A percentile compares a stretch with the other conserved stretches of the same genome.
phyloP scores from a whole-genome alignment of 345 rosid species.

The Raphanus raphanistrum region DNA sequence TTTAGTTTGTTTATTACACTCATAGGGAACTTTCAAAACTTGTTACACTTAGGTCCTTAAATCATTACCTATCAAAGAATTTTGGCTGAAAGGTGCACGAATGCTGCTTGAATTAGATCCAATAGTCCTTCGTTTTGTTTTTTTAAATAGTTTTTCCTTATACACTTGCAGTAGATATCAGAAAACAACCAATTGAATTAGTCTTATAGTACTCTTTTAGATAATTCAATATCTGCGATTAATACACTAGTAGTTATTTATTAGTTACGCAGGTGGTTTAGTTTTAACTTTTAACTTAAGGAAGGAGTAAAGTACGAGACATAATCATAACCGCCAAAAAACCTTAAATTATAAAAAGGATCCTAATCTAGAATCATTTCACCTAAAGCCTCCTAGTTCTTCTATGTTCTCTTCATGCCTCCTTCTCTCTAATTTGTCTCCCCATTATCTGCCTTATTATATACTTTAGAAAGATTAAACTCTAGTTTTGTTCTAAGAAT shows the following conservation, averaged over 20 bases:
- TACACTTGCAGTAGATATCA: background rate
- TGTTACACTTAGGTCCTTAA: background rate
- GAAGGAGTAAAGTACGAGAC: slow-evolving; percentile 54
- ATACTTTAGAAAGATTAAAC: background rate
- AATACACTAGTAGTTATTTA: background rate
- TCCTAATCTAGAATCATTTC: slow-evolving; percentile 35
- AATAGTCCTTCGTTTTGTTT: background rate
- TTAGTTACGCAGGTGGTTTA: slow-evolving; percentile 15
- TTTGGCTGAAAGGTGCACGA: background rate
- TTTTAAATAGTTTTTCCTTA: background rate
- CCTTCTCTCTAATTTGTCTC: slow-evolving; percentile 6
- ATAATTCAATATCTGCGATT: background rate
- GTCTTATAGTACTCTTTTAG: background rate
- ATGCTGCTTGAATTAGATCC: background rate
- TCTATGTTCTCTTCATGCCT: slow-evolving; percentile 25
- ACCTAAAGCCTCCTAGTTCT: slow-evolving; percentile 24
- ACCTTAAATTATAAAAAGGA: slow-evolving; percentile 39
- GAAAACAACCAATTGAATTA: background rate
- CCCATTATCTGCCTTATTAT: background rate
- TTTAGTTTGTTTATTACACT: background rate
- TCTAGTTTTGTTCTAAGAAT: slow-evolving; percentile 31
- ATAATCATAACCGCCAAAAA: slow-evolving; percentile 51
- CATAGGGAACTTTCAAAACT: background rate
- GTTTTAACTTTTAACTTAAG: slow-evolving; percentile 22
- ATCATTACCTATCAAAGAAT: background rate